Percentiles rank a stretch among this genome's conserved stretches.
Evolutionary conservation across 345 rosid genomes (phyloP).

Genomic region (Lepidium aucheri): DNA sequence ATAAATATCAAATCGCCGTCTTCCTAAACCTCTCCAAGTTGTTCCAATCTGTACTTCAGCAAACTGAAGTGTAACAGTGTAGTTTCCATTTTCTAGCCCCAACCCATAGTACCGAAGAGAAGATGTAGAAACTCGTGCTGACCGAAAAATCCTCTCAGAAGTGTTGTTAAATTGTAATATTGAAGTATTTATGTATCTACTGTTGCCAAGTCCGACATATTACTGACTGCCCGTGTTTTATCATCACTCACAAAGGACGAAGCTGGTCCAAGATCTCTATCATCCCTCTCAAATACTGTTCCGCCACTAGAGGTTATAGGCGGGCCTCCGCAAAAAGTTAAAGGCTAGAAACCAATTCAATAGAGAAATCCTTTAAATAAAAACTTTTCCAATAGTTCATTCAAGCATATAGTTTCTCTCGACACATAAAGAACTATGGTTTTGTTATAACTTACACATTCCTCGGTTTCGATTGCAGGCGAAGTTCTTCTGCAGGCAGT

Average conservation of each 20-base stretch:
- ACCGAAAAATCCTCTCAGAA: conserved; percentile 25
- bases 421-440: background rate
- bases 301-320: conserved; percentile 22
- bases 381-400: too few species aligned
- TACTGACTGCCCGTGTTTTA: conserved; percentile 45
- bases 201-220: conserved; percentile 15
- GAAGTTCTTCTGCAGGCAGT: conserved; percentile 58
- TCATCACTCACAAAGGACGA: conserved; percentile 33
- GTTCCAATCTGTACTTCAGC: conserved; percentile 36
- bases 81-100: conserved; percentile 25
- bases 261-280: conserved; percentile 45
- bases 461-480: conserved; percentile 53
- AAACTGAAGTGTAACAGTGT: conserved; percentile 31
- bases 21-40: conserved; percentile 30
- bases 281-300: conserved; percentile 35
- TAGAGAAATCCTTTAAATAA: background rate
- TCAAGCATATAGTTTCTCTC: too few species aligned
- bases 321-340: conserved; percentile 56
- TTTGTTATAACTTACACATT: conserved; percentile 49
- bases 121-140: conserved; percentile 24
- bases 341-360: conserved; percentile 30
- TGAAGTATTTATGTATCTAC: conserved; percentile 7
- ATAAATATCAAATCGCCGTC: conserved; percentile 35
- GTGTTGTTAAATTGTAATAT: conserved; percentile 21
- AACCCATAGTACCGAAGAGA: conserved; percentile 25